Conservation (phyloP, 2,329 filamentous ascomycete species). For the Apiospora kogelbergensis region DNA sequence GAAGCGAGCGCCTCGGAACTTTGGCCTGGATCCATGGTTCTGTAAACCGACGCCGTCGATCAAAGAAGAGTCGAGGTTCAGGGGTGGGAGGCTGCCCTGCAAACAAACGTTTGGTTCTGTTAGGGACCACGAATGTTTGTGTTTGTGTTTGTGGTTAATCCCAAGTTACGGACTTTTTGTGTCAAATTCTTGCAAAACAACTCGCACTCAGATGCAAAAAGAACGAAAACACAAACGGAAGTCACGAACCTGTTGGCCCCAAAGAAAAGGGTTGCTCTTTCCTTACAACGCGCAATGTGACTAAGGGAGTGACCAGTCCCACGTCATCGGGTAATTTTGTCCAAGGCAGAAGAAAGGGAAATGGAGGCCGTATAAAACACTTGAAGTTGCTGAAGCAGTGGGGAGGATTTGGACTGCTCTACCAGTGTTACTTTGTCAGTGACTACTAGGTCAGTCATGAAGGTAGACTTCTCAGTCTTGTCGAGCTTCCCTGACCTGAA, state of each 20-base stretch:
- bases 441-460: neutral
- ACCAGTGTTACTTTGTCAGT: neutral
- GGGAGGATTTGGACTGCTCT: neutral
- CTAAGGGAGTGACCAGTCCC: neutral
- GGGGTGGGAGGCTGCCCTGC: neutral
- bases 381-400: neutral
- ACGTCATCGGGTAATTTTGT: neutral
- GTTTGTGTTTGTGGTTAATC: neutral
- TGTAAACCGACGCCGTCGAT: no score
- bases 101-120: neutral
- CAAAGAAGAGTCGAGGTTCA: neutral
- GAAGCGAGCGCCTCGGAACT: conserved; percentile 11
- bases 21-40: conserved; percentile 20
- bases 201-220: neutral
- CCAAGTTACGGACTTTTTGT: neutral
- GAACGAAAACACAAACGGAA: no score
- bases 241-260: neutral
- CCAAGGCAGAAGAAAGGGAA: neutral
- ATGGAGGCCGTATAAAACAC: neutral
- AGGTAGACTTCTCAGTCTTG: neutral
- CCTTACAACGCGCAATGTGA: neutral
- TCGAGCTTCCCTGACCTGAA: neutral
- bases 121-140: neutral
- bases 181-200: neutral
- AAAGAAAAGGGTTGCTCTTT: neutral